Conservation (phyloP, 352 stramenopile genomes). For the Globisporangium solare region DNA sequence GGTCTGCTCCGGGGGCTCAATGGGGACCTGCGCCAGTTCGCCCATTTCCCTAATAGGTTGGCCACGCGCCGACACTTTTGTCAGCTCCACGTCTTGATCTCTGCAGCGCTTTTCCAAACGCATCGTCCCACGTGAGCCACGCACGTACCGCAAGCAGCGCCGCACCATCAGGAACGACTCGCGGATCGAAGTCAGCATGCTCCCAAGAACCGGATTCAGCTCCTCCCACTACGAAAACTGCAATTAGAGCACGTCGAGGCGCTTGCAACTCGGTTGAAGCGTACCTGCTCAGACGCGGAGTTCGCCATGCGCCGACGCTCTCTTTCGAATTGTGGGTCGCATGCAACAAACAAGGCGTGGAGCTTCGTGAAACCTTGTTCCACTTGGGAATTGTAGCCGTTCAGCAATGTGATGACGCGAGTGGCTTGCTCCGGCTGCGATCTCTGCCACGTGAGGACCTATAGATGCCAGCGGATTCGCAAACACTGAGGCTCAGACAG, state of each 20-base stretch:
- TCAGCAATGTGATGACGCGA: constrained; percentile 28
- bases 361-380: constrained; percentile 21
- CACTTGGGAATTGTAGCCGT: constrained; percentile 31
- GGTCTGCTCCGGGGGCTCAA: constrained; percentile 92
- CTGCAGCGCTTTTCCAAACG: too few species aligned
- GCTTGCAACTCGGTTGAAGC: too few species aligned
- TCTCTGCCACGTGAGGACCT: constrained; percentile 34
- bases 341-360: constrained; percentile 3
- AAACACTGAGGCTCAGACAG: too few species aligned
- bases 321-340: background rate
- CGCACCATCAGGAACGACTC: constrained; percentile 79
- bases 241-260: background rate
- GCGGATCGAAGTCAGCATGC: constrained; percentile 48
- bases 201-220: constrained; percentile 28
- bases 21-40: constrained; percentile 80
- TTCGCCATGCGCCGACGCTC: constrained; percentile 4
- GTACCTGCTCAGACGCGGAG: constrained; percentile 23
- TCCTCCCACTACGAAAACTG: constrained; percentile 34
- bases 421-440: constrained; percentile 24
- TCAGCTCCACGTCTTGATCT: too few species aligned
- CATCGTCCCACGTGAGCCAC: constrained; percentile 3
- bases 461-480: background rate
- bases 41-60: constrained; percentile 76
- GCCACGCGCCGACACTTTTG: too few species aligned
- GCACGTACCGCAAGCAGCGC: constrained; percentile 63